These are phyloP conservation scores for Voacanga thouarsii DNA, from an alignment of 257 asterid species.

Conservation along the genomic window DNA sequence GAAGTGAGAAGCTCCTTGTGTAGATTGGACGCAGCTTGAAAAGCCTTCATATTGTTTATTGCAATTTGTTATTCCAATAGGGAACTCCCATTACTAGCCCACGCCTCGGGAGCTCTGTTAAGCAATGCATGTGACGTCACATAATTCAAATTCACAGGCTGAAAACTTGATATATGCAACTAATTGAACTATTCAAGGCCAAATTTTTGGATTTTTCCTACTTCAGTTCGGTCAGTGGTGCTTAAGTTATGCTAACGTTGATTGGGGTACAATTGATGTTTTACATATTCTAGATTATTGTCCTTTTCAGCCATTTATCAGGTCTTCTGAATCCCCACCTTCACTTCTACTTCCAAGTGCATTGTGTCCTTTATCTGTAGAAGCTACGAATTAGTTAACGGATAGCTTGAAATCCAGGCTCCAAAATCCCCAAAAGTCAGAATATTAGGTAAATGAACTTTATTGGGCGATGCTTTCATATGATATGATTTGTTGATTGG, in stretches of 20 bases:
- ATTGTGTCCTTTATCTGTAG: too few species aligned
- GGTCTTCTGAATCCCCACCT: background rate
- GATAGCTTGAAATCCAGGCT: background rate
- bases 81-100: background rate
- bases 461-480: too few species aligned
- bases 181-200: background rate
- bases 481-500: background rate
- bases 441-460: background rate
- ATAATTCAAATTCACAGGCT: background rate
- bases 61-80: background rate
- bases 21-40: background rate
- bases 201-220: background rate
- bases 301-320: background rate
- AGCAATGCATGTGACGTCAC: background rate
- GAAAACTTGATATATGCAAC: background rate
- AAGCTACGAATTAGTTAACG: background rate
- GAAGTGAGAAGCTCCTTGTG: background rate
- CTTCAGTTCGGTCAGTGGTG: background rate
- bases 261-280: background rate
- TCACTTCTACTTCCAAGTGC: background rate
- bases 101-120: background rate
- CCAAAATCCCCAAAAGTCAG: background rate
- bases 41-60: background rate
- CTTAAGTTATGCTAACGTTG: too few species aligned
- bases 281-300: background rate